Conservation (phyloP, 805 yeast species). For the Lachancea sp. region DNA sequence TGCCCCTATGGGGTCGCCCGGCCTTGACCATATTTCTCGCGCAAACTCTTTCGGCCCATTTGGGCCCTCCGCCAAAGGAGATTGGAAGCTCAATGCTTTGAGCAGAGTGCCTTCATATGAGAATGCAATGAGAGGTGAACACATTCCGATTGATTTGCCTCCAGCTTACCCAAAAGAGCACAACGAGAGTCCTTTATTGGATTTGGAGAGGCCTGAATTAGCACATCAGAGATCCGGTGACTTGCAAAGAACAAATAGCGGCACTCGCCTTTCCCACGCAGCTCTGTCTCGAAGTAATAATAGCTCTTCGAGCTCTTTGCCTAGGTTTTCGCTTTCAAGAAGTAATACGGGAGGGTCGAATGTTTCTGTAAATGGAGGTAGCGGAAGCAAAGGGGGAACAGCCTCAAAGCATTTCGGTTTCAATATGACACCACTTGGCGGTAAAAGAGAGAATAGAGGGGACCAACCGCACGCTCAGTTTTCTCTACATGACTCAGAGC, state of each 20-base stretch:
- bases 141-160: conserved; percentile 48
- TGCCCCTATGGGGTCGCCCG: conserved; percentile 40
- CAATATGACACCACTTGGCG: conserved; percentile 26
- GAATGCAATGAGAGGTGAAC: conserved; percentile 61
- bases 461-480: not conserved
- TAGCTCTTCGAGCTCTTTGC: conserved; percentile 21
- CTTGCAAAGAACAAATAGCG: conserved; percentile 13
- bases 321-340: conserved; percentile 12
- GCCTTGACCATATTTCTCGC: conserved; percentile 51
- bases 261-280: conserved; percentile 14
- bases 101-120: conserved; percentile 80
- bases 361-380: conserved; percentile 4
- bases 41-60: conserved; percentile 42
- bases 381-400: conserved; percentile 13
- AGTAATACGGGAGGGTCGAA: conserved; percentile 13
- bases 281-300: conserved; percentile 23
- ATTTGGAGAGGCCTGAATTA: conserved; percentile 24
- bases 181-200: not conserved
- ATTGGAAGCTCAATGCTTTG: conserved; percentile 41
- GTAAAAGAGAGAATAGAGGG: conserved; percentile 1
- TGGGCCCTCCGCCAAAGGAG: conserved; percentile 23
- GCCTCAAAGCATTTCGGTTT: conserved; percentile 24
- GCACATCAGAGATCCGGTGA: conserved; percentile 24
- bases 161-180: conserved; percentile 50
- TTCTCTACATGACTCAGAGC: not conserved